A percentile compares a stretch with the other conserved stretches of the same genome.
phyloP scores from a whole-genome alignment of 305 asterid species.

The Rubia peregrina region DNA sequence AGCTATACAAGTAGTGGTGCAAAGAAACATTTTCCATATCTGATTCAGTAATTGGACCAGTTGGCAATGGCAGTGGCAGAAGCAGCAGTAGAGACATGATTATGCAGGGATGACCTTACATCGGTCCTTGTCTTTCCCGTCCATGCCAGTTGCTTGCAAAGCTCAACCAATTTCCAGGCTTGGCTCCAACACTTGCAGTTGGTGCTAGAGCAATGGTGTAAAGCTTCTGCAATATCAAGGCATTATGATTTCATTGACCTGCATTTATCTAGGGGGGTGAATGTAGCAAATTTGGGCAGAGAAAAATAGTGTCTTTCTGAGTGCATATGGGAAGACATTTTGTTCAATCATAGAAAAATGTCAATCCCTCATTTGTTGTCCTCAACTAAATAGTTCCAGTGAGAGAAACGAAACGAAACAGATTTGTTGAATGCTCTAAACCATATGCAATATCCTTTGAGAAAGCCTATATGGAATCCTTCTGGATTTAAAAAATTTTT shows the following conservation, averaged over 20 bases:
- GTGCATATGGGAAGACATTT: background rate
- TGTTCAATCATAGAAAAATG: too few relatives aligned
- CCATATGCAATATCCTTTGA: too few relatives aligned
- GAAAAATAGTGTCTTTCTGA: background rate
- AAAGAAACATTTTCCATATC: background rate
- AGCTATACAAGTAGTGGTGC: background rate
- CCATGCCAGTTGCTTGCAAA: too few relatives aligned
- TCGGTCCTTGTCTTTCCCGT: background rate
- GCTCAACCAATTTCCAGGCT: too few relatives aligned
- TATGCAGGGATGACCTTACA: background rate
- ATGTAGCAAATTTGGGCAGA: background rate
- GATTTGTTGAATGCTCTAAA: background rate
- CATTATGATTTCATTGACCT: background rate
- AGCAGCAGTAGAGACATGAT: background rate
- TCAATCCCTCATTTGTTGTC: background rate
- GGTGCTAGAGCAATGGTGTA: constrained; percentile 8
- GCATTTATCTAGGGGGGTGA: background rate
- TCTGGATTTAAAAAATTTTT: too few relatives aligned
- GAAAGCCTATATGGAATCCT: too few relatives aligned
- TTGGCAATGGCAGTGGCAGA: constrained; percentile 11
- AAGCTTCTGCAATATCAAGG: background rate
- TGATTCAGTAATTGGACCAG: constrained; percentile 47
- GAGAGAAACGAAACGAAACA: background rate
- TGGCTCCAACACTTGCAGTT: too few relatives aligned
- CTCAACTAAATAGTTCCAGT: background rate